These are phyloP conservation scores for Chytriomyces sp. DNA, from an alignment of 192 early-diverging fungal genomes.

Conservation along the genomic window DNA sequence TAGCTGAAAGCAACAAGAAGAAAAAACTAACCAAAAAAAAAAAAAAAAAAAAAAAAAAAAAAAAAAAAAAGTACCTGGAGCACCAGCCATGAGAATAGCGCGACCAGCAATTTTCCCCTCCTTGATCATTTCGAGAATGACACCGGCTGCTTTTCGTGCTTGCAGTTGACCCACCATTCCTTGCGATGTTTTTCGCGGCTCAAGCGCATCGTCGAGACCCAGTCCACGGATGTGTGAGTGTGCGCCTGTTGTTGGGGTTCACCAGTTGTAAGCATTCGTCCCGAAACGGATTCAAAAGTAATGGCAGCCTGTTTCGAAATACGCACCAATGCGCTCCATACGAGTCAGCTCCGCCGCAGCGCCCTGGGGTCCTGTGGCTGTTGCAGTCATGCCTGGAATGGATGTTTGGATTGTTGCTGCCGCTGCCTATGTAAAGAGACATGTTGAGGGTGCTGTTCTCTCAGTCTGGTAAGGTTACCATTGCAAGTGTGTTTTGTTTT, in stretches of 20 bases:
- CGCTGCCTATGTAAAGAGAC: too few species aligned
- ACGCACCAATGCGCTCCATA: constrained; percentile 82
- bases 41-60: not conserved
- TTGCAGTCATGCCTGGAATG: constrained; percentile 6
- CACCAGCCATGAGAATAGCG: constrained; percentile 96
- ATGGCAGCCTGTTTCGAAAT: not conserved
- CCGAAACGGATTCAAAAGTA: too few species aligned
- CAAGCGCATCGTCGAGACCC: constrained; percentile 92
- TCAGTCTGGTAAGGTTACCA: too few species aligned
- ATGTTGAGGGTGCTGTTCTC: too few species aligned
- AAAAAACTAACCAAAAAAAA: not conserved
- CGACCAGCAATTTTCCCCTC: constrained; percentile 97
- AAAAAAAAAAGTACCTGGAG: constrained; percentile 55
- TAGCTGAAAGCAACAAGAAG: not conserved
- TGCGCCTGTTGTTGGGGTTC: constrained; percentile 68
- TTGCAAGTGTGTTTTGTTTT: too few species aligned
- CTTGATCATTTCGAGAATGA: constrained; percentile 96
- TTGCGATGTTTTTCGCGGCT: constrained; percentile 82
- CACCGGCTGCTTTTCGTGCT: constrained; percentile 94
- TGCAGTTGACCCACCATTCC: constrained; percentile 98
- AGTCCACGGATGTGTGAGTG: constrained; percentile 98
- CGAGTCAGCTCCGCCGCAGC: constrained; percentile 64
- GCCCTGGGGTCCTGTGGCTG: not conserved
- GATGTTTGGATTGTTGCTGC: constrained; percentile 19
- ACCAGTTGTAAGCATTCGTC: not conserved